Conservation (phyloP, 2,329 filamentous ascomycete genomes). For the Sporothrix variecibatus region DNA sequence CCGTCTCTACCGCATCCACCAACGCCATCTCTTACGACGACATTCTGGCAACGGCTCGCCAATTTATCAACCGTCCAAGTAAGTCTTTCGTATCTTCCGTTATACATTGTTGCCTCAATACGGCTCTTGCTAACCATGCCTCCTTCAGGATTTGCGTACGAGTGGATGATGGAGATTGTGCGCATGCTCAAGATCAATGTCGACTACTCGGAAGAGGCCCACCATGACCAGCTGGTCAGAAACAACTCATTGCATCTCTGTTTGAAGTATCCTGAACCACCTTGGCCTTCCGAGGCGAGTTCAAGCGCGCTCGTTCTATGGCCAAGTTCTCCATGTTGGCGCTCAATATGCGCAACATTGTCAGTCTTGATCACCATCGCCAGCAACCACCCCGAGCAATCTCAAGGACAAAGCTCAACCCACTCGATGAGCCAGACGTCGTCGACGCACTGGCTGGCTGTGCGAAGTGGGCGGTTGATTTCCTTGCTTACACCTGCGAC, state of each 20-base stretch:
- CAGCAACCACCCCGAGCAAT: slow-evolving; percentile 54
- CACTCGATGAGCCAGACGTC: slow-evolving; percentile 72
- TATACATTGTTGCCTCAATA: background rate
- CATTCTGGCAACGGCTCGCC: slow-evolving; percentile 67
- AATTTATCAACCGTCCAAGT: slow-evolving; percentile 44
- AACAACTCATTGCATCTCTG: slow-evolving; percentile 74
- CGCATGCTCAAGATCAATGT: slow-evolving; percentile 70
- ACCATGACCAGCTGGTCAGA: slow-evolving; percentile 70
- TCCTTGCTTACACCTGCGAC: slow-evolving; percentile 65
- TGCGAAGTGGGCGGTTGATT: slow-evolving; percentile 75
- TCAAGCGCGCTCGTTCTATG: slow-evolving; percentile 62
- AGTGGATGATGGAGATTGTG: slow-evolving; percentile 68
- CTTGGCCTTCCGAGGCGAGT: slow-evolving; percentile 70
- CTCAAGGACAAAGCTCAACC: slow-evolving; percentile 59
- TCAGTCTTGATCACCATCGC: slow-evolving; percentile 66
- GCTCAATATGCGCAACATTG: slow-evolving; percentile 72
- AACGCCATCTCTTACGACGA: slow-evolving; percentile 64
- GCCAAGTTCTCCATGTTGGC: slow-evolving; percentile 73
- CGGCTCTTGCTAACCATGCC: background rate
- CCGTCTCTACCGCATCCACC: slow-evolving; percentile 49
- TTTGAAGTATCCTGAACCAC: slow-evolving; percentile 75
- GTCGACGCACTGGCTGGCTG: slow-evolving; percentile 73
- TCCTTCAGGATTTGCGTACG: slow-evolving; percentile 56
- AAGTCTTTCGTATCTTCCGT: slow-evolving; percentile 28
- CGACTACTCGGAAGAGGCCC: slow-evolving; percentile 78